phyloP scores from a whole-genome alignment of 2,329 filamentous ascomycete genomes.

The Talaromyces islandicus region DNA sequence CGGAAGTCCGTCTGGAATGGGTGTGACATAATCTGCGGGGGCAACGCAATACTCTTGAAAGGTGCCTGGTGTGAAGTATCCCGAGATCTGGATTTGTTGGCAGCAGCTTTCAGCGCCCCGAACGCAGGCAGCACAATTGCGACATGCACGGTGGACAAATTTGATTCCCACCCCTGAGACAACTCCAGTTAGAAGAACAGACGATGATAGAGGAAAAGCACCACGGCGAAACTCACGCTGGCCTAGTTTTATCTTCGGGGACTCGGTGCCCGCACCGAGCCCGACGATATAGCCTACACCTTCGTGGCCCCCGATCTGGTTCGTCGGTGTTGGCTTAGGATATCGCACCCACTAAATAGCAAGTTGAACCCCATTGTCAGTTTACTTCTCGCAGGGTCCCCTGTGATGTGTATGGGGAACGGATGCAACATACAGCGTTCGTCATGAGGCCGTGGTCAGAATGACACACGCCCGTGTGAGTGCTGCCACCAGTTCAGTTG shows the following conservation, averaged over 20 bases:
- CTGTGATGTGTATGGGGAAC: not conserved
- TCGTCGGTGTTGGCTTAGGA: not conserved
- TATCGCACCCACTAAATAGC: not conserved
- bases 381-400: not conserved
- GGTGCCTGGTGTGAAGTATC: not conserved
- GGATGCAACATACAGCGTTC: not conserved
- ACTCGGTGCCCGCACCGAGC: not conserved
- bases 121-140: not conserved
- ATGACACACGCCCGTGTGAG: not conserved
- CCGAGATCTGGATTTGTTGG: not conserved
- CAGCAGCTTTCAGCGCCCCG: not conserved
- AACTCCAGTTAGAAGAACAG: not conserved
- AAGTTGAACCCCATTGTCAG: not conserved
- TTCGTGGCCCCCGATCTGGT: not conserved
- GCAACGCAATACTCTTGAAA: constrained; percentile 1
- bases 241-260: not conserved
- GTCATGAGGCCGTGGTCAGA: not conserved
- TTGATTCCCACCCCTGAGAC: too few species aligned
- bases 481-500: not conserved
- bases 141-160: not conserved
- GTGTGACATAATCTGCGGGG: not conserved
- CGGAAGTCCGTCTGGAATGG: not conserved
- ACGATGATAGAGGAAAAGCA: not conserved
- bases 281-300: not conserved
- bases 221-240: not conserved